phyloP scores from a whole-genome alignment of 23 red algal species.

The Gracilaria domingensis region DNA sequence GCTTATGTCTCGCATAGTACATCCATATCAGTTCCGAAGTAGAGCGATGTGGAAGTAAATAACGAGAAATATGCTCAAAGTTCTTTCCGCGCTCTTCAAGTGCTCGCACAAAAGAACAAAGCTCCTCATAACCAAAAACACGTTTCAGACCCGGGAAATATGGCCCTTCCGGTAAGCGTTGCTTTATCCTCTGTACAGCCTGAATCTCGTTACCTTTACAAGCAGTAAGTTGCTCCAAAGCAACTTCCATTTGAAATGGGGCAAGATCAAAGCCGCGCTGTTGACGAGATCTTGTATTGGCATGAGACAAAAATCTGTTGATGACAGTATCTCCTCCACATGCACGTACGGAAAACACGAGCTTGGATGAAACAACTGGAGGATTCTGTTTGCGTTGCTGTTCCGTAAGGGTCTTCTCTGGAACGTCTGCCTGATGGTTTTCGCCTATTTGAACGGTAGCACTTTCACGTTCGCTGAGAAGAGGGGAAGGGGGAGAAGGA shows the following conservation, averaged over 20 bases:
- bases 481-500: constrained; percentile 9
- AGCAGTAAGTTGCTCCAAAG: constrained; percentile 34
- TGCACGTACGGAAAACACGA: constrained; percentile 40
- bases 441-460: constrained; percentile 30
- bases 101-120: constrained; percentile 60
- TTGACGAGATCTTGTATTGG: constrained; percentile 26
- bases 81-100: constrained; percentile 67
- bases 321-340: constrained; percentile 35
- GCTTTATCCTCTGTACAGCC: constrained; percentile 29
- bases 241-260: constrained; percentile 55
- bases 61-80: constrained; percentile 69
- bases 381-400: constrained; percentile 33
- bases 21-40: constrained; percentile 70
- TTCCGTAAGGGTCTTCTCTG: constrained; percentile 1
- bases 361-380: constrained; percentile 34
- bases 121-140: constrained; percentile 62
- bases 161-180: constrained; percentile 41
- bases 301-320: constrained; percentile 28
- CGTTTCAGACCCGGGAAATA: constrained; percentile 65
- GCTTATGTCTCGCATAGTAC: constrained; percentile 83
- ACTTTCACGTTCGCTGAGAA: not conserved
- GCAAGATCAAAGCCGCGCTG: constrained; percentile 49
- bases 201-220: constrained; percentile 28
- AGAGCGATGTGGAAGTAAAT: constrained; percentile 48
- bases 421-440: constrained; percentile 68